Evolutionary conservation across 805 yeast genomes (phyloP), one percentile per base, ranked within the genome.

Genomic region (Metschnikowia continentalis): DNA sequence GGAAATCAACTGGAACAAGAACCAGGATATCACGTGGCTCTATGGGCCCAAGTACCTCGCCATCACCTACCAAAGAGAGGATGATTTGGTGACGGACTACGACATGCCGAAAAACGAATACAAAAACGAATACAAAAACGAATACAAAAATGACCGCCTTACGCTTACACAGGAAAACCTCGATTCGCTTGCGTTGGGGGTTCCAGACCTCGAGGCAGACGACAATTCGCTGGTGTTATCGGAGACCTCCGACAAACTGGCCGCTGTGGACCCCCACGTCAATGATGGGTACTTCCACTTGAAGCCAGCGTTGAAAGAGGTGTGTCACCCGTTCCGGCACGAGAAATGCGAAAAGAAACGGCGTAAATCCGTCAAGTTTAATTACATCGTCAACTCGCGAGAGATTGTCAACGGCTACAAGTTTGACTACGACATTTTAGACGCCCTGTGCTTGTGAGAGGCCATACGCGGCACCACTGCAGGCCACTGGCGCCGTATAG

Each of bases 21-120:
- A 68, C 50, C 76, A 77, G 52, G 84, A 80, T 58, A 72, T 78
- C 44, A 80, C 83, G 3, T 78, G 80, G 69, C 67, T 80, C 46
- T 80, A 75, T 57, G 84, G 84, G 0, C 84, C 84, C 19, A 67
- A 69, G 50, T 63, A 62, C 50, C 47, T 40, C 11, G 41, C 36
- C 35, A 35, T 35, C 17, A 30, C 40, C 10, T 36, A 23, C 17
- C 47, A 44, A 22, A 14, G 42, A 13, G 19, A 23, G 15, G 35
- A 32, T 8, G 5, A 20, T 6, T 30, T 37, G 35, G 53, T 43
- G 43, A 32, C 26, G 10, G 35, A 14, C 30, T 26, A 26, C 30
- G 30, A 26, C 11, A 26, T 26, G 11, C 11, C 11, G 11, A 26
- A 10, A 8, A 10, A 26, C 30, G 5, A 8, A 8, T 26, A 26